Evolutionary conservation across 1,284 basidiomycete genomes (phyloP).

Genomic region (Fomitopsis betulina): DNA sequence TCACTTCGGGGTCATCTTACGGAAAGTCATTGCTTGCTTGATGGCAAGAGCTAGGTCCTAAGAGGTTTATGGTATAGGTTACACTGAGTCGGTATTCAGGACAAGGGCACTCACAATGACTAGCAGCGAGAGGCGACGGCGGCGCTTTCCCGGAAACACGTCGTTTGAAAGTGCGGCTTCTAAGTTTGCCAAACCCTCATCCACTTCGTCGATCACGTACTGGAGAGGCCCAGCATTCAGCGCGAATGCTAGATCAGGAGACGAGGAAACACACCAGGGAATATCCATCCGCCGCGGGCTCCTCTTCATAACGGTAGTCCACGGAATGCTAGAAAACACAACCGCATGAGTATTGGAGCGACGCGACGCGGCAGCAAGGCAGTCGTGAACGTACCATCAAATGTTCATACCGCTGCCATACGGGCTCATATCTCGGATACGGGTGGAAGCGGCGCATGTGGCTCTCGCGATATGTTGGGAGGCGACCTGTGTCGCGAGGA

Average conservation of each 20-base stretch:
- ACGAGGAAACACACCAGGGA: background rate
- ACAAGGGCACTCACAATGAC: background rate
- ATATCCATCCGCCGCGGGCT: background rate
- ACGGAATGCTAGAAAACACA: background rate
- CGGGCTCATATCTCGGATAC: background rate
- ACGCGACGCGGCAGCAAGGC: background rate
- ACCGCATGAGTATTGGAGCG: background rate
- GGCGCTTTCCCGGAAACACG: background rate
- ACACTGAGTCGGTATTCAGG: no score
- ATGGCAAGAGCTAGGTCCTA: background rate
- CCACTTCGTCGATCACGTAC: background rate
- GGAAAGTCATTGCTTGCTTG: background rate
- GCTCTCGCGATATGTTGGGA: background rate
- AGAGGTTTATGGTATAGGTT: background rate
- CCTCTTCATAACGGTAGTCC: background rate
- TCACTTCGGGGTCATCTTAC: background rate
- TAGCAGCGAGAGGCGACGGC: background rate
- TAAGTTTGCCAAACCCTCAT: background rate
- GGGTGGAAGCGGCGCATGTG: background rate
- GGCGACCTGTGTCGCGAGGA: background rate
- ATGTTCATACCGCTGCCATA: background rate
- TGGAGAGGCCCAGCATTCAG: background rate
- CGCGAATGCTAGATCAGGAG: background rate
- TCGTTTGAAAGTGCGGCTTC: background rate
- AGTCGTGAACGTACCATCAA: background rate